phyloP scores from a whole-genome alignment of 2,329 filamentous ascomycete genomes.

The Penicillium fuscoglaucum region DNA sequence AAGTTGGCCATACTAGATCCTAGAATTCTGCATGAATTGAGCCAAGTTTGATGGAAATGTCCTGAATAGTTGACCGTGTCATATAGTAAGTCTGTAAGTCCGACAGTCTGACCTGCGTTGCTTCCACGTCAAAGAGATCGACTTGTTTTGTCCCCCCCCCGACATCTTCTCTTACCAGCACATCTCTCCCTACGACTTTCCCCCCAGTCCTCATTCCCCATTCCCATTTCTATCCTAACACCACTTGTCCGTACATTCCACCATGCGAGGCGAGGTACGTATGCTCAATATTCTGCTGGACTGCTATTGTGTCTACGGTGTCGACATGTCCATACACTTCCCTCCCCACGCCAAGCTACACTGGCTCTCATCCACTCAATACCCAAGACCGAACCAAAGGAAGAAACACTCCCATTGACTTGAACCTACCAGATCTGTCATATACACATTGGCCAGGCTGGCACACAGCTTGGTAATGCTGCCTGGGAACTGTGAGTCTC shows the following conservation, averaged over 20 bases:
- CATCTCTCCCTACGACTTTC: too few relatives aligned
- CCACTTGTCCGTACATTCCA: not conserved
- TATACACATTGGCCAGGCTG: constrained; percentile 68
- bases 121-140: not conserved
- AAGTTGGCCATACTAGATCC: too few relatives aligned
- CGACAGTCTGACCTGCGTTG: not conserved
- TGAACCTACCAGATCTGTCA: constrained; percentile 57
- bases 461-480: constrained; percentile 66
- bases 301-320: not conserved
- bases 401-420: constrained; percentile 12
- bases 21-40: not conserved
- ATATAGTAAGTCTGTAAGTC: not conserved
- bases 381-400: not conserved
- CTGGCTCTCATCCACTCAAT: not conserved
- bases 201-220: not conserved
- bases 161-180: not conserved
- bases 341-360: not conserved
- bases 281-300: not conserved
- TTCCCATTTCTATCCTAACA: not conserved
- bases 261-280: constrained; percentile 8
- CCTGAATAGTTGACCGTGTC: not conserved
- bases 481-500: constrained; percentile 66
- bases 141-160: not conserved
- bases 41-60: not conserved
- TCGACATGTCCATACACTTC: not conserved